These are phyloP conservation scores for Tilletia horrida DNA, from an alignment of 1,284 basidiomycete genomes.

Conservation along the genomic window DNA sequence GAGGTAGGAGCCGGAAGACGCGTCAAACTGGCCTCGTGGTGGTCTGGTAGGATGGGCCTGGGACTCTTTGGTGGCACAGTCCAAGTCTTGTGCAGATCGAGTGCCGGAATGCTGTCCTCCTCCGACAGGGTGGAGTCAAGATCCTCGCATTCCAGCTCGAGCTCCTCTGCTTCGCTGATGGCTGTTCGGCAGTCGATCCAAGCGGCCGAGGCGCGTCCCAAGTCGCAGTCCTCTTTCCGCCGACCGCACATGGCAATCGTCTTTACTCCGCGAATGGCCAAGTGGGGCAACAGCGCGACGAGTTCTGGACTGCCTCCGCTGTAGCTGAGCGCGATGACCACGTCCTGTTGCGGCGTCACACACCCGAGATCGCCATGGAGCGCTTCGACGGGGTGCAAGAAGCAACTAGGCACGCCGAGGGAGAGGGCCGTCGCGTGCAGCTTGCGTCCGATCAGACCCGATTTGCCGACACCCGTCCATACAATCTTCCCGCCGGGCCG, in stretches of 20 bases:
- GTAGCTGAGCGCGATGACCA: conserved; percentile 55
- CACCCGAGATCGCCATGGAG: conserved; percentile 57
- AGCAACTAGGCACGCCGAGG: conserved; percentile 55
- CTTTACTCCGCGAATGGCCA: conserved; percentile 46
- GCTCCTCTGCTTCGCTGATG: conserved; percentile 45
- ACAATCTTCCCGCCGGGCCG: conserved; percentile 54
- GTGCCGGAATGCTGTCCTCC: neutral
- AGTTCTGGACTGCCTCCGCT: conserved; percentile 56
- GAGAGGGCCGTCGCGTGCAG: conserved; percentile 43
- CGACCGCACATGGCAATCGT: conserved; percentile 53
- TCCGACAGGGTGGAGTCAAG: neutral
- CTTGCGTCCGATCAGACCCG: conserved; percentile 47
- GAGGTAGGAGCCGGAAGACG: conserved; percentile 54
- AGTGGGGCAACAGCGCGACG: conserved; percentile 52
- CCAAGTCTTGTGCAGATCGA: conserved; percentile 19
- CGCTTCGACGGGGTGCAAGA: conserved; percentile 55
- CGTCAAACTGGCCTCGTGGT: conserved; percentile 15
- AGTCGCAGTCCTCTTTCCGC: conserved; percentile 40
- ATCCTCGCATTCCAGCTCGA: conserved; percentile 29
- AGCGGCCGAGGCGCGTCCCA: conserved; percentile 50
- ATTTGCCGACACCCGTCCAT: conserved; percentile 56
- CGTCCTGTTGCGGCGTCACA: conserved; percentile 52
- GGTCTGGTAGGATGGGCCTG: conserved; percentile 35
- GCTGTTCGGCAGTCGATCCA: conserved; percentile 52
- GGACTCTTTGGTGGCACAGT: conserved; percentile 24